Evolutionary conservation across 768 basidiomycete species (phyloP).

Genomic region (Boletus edulis): DNA sequence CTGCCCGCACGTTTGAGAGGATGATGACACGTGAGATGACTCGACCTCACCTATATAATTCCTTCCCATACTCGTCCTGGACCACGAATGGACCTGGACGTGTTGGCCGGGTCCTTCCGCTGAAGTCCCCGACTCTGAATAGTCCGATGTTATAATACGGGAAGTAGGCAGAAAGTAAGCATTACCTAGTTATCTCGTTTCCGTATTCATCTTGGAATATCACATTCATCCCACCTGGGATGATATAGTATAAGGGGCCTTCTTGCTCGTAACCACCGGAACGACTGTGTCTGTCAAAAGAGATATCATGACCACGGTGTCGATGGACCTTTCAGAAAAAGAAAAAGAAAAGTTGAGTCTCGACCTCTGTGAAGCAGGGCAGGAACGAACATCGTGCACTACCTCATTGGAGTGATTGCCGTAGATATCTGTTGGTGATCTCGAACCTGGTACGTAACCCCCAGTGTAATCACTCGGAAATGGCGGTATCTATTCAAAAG

Average conservation of each 20-base stretch:
- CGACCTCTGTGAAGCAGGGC: not conserved
- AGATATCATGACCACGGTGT: conserved; percentile 21
- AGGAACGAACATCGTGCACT: conserved; percentile 11
- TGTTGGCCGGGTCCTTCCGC: conserved; percentile 22
- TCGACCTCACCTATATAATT: conserved; percentile 50
- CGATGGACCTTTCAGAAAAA: conserved; percentile 20
- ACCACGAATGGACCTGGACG: conserved; percentile 49
- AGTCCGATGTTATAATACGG: not conserved
- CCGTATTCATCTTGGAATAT: conserved; percentile 68
- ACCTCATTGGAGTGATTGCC: conserved; percentile 19
- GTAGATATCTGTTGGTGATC: conserved; percentile 33
- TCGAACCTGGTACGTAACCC: conserved; percentile 13
- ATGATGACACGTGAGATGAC: not conserved
- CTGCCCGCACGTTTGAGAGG: conserved; percentile 13
- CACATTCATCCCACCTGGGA: conserved; percentile 62
- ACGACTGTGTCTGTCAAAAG: conserved; percentile 23
- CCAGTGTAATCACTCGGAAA: conserved; percentile 25
- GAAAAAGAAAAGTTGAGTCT: conserved; percentile 7
- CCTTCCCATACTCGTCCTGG: conserved; percentile 56
- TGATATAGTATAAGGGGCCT: conserved; percentile 52
- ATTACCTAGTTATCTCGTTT: conserved; percentile 60
- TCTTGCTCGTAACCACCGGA: conserved; percentile 18
- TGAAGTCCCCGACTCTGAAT: conserved; percentile 53
- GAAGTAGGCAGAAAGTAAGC: not conserved
- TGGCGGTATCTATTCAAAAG: conserved; percentile 26